Conservation (phyloP, 495 filamentous ascomycete genomes). For the Copromyces sp. region DNA sequence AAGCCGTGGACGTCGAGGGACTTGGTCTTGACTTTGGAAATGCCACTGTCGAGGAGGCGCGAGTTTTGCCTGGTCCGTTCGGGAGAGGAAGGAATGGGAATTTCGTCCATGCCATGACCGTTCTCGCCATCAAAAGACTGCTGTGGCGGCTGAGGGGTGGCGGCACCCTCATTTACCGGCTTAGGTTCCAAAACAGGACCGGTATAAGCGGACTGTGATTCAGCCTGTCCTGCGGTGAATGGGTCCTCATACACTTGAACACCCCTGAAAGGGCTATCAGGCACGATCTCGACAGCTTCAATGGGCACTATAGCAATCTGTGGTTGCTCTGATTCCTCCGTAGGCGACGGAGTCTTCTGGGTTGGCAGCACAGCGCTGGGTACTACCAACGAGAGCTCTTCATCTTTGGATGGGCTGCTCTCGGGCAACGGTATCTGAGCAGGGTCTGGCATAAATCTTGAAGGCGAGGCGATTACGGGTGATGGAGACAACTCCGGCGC, state of each 20-base stretch:
- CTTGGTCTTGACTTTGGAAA: slow-evolving; percentile 57
- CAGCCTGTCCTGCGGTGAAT: slow-evolving; percentile 38
- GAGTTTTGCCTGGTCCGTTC: slow-evolving; percentile 44
- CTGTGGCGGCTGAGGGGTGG: slow-evolving; percentile 22
- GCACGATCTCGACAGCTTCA: slow-evolving; percentile 10
- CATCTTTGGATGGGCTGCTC: slow-evolving; percentile 30
- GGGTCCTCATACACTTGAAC: slow-evolving; percentile 54
- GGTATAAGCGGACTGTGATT: slow-evolving; percentile 30
- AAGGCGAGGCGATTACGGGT: slow-evolving; percentile 27
- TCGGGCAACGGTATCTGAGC: slow-evolving; percentile 2
- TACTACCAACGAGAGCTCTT: slow-evolving; percentile 43
- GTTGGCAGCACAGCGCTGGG: slow-evolving; percentile 17
- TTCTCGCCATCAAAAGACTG: slow-evolving; percentile 6
- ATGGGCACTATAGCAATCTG: slow-evolving; percentile 1
- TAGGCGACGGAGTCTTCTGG: slow-evolving; percentile 8
- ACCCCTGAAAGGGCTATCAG: slow-evolving; percentile 26
- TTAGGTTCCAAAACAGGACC: slow-evolving; percentile 41
- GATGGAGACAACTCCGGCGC: slow-evolving; percentile 8
- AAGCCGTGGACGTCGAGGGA: slow-evolving; percentile 80
- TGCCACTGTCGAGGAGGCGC: slow-evolving; percentile 63
- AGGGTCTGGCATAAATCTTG: slow-evolving; percentile 14
- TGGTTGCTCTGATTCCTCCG: background rate
- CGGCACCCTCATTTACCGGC: slow-evolving; percentile 43
- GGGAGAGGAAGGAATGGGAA: slow-evolving; percentile 22
- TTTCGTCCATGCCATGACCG: slow-evolving; percentile 5